Base-by-base conservation (phyloP, 805 yeast species). In the Kodamaea sagamina region DNA sequence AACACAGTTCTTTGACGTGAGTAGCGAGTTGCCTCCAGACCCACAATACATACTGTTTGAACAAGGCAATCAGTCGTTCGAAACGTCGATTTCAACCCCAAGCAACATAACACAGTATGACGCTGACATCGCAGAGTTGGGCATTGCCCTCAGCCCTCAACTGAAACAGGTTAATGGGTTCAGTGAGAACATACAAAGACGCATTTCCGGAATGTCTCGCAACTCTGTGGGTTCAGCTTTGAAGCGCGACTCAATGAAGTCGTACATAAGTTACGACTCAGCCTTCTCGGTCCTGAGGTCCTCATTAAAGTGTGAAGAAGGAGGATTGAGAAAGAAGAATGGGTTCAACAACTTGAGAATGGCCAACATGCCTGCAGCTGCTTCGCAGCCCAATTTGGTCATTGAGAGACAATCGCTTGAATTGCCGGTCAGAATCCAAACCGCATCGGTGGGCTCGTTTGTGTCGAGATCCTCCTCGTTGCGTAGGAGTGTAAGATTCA, bases 241-340 rank as follows among this genome's bases (percentile, higher is more conserved):
- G 45, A 70, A 63, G 42, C 51, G 66, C 41, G 67, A 65, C 24
- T 74, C 80, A 1, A 51, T 60, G 2, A 68, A 69, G 46, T 81
- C 86, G 1, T 81, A 79, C 51, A 50, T 80, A 37, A 77, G 84
- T 29, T 82, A 81, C 48, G 85, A 81, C 54, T 80, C 86, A 0
- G 76, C 74, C 1, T 63, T 75, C 32, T 77, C 84, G 6, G 46
- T 59, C 12, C 49, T 63, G 10, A 54, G 47, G n/a, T 41, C 47
- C 25, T 47, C 53, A 4, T 34, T 42, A 2, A 40, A 42, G 6
- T 47, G 47, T 10, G 59, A 50, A 4, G 48, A 52, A 4, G 50
- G 51, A 10, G 57, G 54, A 3, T 54, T 71, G 43, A 64, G 75
- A 48, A 82, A 81, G 59, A 82, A 81, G 55, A 61, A 61, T 6